Evolutionary conservation across 2,329 filamentous ascomycete species (phyloP).

Genomic region (Arthroderma sp.): DNA sequence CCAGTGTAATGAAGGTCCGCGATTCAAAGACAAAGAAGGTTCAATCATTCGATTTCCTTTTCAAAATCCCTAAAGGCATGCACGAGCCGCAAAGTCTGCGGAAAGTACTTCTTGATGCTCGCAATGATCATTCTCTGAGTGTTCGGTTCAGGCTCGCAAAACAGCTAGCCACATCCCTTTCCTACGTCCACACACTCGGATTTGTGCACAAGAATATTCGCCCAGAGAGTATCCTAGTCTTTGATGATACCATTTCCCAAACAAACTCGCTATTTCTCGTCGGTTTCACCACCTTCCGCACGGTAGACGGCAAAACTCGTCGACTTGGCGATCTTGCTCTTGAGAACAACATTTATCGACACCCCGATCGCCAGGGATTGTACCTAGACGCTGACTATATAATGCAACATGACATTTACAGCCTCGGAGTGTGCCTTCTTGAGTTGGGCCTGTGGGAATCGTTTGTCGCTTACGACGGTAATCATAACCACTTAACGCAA

Average conservation of each 20-base stretch:
- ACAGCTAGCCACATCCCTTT: constrained; percentile 14
- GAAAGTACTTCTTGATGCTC: background rate
- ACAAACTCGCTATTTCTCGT: constrained; percentile 21
- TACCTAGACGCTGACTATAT: constrained; percentile 23
- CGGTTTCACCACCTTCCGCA: constrained; percentile 33
- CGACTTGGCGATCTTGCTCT: constrained; percentile 24
- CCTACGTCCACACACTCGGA: constrained; percentile 14
- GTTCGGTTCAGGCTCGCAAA: constrained; percentile 13
- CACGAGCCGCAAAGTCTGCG: background rate
- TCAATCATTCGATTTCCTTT: background rate
- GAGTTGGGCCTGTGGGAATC: constrained; percentile 38
- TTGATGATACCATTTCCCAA: constrained; percentile 6
- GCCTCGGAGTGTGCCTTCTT: constrained; percentile 37
- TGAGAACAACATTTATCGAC: constrained; percentile 33
- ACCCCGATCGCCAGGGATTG: constrained; percentile 33
- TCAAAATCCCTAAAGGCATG: background rate
- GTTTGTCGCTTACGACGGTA: background rate
- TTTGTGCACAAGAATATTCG: constrained; percentile 24
- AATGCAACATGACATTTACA: constrained; percentile 43
- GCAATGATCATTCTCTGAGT: constrained; percentile 5
- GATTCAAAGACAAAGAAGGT: background rate
- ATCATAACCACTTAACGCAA: background rate
- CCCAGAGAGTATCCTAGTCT: constrained; percentile 18
- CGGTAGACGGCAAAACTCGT: constrained; percentile 18
- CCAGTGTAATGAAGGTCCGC: constrained; percentile 9